phyloP scores from a whole-genome alignment of 495 filamentous ascomycete species.

The Chaetomidium leptoderma region DNA sequence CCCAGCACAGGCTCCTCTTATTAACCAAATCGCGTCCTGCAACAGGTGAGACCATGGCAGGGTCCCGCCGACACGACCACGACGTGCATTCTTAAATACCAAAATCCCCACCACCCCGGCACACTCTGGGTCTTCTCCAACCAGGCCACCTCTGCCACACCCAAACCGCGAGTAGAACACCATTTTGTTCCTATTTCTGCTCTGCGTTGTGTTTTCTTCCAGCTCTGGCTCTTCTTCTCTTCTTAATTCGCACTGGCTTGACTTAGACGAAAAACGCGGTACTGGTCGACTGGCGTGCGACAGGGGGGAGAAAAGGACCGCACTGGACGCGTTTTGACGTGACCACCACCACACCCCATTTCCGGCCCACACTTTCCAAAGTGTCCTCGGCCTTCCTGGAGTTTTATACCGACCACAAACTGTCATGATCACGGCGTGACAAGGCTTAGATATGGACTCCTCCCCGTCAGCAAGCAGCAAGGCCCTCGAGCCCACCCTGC shows the following conservation, averaged over 20 bases:
- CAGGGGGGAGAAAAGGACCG: constrained; percentile 21
- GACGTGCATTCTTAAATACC: constrained; percentile 34
- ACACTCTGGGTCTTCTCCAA: constrained; percentile 24
- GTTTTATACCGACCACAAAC: background rate
- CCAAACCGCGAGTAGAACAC: background rate
- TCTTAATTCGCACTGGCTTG: background rate
- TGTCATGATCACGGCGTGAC: constrained; percentile 30
- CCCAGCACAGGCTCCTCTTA: constrained; percentile 23
- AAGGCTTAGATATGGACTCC: constrained; percentile 30
- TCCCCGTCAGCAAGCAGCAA: constrained; percentile 24
- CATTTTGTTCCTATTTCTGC: constrained; percentile 5
- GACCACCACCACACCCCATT: constrained; percentile 14
- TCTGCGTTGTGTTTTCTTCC: constrained; percentile 6
- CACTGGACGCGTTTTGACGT: constrained; percentile 27
- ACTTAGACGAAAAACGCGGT: constrained; percentile 21
- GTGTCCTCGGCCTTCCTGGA: constrained; percentile 6
- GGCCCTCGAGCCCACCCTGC: constrained; percentile 35
- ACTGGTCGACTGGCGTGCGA: constrained; percentile 4
- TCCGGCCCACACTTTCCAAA: constrained; percentile 5
- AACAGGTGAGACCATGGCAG: constrained; percentile 21
- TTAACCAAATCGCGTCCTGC: constrained; percentile 33
- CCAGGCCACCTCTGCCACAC: constrained; percentile 24
- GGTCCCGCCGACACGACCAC: constrained; percentile 32
- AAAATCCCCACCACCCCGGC: constrained; percentile 30
- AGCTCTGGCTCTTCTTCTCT: background rate